Percentiles rank a stretch among this genome's conserved stretches.
These are phyloP conservation scores for Sporobolomyces roseus DNA, from an alignment of 768 basidiomycete genomes.

Conservation along the genomic window DNA sequence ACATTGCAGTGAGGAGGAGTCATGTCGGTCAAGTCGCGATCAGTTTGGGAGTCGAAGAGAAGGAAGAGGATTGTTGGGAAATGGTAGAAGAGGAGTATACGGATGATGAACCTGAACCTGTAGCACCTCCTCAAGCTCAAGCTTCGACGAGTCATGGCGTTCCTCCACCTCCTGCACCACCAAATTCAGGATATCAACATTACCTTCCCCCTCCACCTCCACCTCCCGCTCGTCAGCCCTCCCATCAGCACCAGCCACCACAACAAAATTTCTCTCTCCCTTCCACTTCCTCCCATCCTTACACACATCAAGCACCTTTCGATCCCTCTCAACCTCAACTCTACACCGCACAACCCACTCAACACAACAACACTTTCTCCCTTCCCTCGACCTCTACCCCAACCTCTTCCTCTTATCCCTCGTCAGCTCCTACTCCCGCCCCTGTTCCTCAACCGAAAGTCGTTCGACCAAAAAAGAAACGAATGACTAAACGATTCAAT, in stretches of 20 bases:
- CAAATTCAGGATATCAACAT: background rate
- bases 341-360: background rate
- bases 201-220: background rate
- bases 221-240: background rate
- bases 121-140: no score
- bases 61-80: slow-evolving; percentile 46
- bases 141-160: slow-evolving; percentile 35
- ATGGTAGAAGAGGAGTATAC: slow-evolving; percentile 44
- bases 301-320: background rate
- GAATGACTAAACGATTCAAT: slow-evolving; percentile 28
- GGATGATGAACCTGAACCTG: slow-evolving; percentile 44
- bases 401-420: background rate
- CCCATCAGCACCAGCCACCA: background rate
- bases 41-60: slow-evolving; percentile 24
- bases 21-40: slow-evolving; percentile 43
- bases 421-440: background rate
- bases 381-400: background rate
- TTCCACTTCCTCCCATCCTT: no score
- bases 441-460: background rate
- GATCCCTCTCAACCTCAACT: slow-evolving; percentile 5
- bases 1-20: slow-evolving; percentile 49
- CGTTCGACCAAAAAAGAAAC: slow-evolving; percentile 37
- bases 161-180: background rate
- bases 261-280: background rate
- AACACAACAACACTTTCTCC: background rate